A percentile compares a stretch with the other conserved stretches of the same genome.
phyloP scores from a whole-genome alignment of 2,329 filamentous ascomycete genomes.

The Pestalotiopsis sp. region DNA sequence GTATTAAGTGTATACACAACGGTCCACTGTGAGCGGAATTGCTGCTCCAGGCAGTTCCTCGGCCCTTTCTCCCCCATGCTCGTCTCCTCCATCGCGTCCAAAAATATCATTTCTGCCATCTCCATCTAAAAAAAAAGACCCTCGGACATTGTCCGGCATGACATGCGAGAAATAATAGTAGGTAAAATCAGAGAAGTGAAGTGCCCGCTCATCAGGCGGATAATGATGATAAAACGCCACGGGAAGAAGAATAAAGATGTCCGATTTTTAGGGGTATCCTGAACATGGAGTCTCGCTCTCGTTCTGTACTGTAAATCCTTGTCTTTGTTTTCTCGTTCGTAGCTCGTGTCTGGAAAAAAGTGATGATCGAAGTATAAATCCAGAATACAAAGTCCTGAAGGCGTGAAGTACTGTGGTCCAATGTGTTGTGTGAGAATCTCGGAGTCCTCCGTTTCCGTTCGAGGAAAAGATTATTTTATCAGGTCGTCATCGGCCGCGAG shows the following conservation, averaged over 20 bases:
- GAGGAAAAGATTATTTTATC: constrained; percentile 13
- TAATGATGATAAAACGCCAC: background rate
- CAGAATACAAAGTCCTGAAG: no score
- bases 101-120: background rate
- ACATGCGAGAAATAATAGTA: background rate
- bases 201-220: background rate
- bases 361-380: no score
- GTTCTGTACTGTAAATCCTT: background rate
- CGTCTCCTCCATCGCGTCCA: background rate
- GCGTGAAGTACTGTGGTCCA: background rate
- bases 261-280: background rate
- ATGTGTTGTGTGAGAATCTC: background rate
- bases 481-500: constrained; percentile 36
- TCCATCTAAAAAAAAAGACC: background rate
- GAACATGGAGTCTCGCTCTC: background rate
- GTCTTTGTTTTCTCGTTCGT: background rate
- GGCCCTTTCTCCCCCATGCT: background rate
- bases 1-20: background rate
- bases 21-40: background rate
- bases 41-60: background rate
- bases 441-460: background rate
- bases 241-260: background rate
- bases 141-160: background rate
- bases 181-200: no score
- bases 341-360: background rate